phyloP scores from a whole-genome alignment of 768 basidiomycete species.

The Lactifluus piperatus region DNA sequence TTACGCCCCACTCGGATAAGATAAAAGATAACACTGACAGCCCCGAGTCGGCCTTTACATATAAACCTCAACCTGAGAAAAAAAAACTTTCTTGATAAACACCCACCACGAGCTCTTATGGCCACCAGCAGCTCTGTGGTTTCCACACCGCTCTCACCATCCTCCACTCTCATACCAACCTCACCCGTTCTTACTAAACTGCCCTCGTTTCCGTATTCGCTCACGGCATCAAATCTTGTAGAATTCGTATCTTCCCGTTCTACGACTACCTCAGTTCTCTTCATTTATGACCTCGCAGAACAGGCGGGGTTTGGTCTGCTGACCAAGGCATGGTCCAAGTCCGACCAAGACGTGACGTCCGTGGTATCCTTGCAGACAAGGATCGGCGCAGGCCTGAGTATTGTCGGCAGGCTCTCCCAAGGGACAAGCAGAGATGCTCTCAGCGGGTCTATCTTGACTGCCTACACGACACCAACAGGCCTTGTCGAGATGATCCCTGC shows the following conservation, averaged over 20 bases:
- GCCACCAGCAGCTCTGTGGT: too few relatives aligned
- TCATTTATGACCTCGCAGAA: constrained; percentile 77
- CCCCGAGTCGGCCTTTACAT: too few relatives aligned
- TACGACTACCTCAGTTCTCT: constrained; percentile 54
- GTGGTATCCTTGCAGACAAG: constrained; percentile 73
- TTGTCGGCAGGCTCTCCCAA: constrained; percentile 73
- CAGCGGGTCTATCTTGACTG: constrained; percentile 55
- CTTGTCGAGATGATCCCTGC: constrained; percentile 77
- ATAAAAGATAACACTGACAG: too few relatives aligned
- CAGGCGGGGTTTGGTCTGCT: constrained; percentile 74
- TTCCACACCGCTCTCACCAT: not conserved
- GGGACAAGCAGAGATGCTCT: constrained; percentile 63
- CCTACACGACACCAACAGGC: constrained; percentile 78
- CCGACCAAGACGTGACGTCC: constrained; percentile 36
- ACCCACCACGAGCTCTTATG: too few relatives aligned
- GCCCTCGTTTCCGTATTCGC: constrained; percentile 7
- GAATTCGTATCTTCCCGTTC: constrained; percentile 59
- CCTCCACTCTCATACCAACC: constrained; percentile 29
- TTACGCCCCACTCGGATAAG: too few relatives aligned
- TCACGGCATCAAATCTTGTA: constrained; percentile 51
- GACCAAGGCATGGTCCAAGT: constrained; percentile 55
- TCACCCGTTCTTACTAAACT: constrained; percentile 27
- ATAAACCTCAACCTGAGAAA: too few relatives aligned
- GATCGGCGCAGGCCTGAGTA: constrained; percentile 71
- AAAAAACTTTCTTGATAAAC: too few relatives aligned